These are phyloP conservation scores for Linanthus parryae DNA, from an alignment of 148 eudicot genomes.

Conservation along the genomic window DNA sequence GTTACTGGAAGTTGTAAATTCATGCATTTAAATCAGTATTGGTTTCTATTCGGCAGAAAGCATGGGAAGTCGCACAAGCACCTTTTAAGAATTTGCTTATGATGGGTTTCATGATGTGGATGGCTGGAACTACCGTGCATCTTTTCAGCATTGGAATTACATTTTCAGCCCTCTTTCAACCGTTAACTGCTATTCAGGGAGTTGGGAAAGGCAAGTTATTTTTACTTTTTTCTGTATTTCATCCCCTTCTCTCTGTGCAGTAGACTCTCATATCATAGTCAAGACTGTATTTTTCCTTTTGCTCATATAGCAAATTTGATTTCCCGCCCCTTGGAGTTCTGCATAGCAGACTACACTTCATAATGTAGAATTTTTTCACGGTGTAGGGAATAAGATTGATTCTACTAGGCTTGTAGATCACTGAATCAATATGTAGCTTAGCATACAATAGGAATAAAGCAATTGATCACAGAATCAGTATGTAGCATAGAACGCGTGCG, in stretches of 20 bases:
- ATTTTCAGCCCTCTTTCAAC: slow-evolving; percentile 94
- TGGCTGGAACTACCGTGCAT: slow-evolving; percentile 99
- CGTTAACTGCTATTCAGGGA: slow-evolving; percentile 90
- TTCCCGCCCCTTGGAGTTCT: no score
- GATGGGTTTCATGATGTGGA: slow-evolving; percentile 99
- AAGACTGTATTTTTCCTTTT: no score
- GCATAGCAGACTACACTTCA: no score
- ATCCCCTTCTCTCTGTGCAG: not conserved
- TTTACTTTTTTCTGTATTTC: not conserved
- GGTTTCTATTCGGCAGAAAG: slow-evolving; percentile 51
- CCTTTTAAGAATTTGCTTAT: slow-evolving; percentile 84
- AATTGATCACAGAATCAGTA: no score
- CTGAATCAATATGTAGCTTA: no score
- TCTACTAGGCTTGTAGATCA: no score
- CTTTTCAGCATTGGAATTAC: slow-evolving; percentile 96
- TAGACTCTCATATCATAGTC: not conserved
- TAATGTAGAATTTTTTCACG: no score
- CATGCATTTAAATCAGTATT: not conserved
- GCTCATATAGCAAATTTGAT: no score
- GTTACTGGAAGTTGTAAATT: not conserved
- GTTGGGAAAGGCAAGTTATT: slow-evolving; percentile 72
- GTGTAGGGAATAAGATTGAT: no score
- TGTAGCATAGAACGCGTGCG: no score
- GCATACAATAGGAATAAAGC: no score
- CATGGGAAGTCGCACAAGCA: slow-evolving; percentile 98